Evolutionary conservation across 345 rosid species (phyloP).

Genomic region (Lenwebbia sp.): DNA sequence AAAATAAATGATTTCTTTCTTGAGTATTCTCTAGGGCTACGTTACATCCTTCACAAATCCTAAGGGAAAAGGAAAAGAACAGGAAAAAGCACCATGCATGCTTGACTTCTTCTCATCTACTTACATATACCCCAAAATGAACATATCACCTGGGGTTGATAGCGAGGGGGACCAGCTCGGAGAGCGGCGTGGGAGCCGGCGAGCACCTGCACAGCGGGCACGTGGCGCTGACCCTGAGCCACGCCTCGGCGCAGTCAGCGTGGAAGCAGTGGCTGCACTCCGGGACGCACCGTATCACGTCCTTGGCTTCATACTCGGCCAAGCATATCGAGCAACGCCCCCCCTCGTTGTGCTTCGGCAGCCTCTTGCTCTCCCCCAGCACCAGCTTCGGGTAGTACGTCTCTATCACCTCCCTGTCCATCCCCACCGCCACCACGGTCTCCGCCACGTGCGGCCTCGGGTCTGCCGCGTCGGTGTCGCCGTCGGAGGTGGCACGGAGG

Average conservation of each 20-base stretch:
- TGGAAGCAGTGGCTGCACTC: slow-evolving; percentile 75
- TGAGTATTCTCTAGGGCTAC: not conserved
- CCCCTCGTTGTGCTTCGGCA: slow-evolving; percentile 50
- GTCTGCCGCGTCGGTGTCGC: not conserved
- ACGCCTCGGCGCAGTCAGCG: slow-evolving; percentile 52
- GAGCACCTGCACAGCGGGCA: slow-evolving; percentile 72
- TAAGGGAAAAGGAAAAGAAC: not conserved
- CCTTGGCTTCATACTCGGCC: slow-evolving; percentile 41
- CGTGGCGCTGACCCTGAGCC: slow-evolving; percentile 59
- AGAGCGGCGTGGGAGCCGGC: slow-evolving; percentile 48
- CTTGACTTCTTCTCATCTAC: not conserved
- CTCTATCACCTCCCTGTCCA: slow-evolving; percentile 27
- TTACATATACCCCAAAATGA: not conserved
- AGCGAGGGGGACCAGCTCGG: slow-evolving; percentile 46
- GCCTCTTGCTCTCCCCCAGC: slow-evolving; percentile 47
- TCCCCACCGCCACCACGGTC: slow-evolving; percentile 16
- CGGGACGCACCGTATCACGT: slow-evolving; percentile 44
- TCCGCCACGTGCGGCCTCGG: not conserved
- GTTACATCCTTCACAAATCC: not conserved
- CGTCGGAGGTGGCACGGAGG: not conserved
- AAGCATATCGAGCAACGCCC: slow-evolving; percentile 65
- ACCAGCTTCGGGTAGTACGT: slow-evolving; percentile 40
- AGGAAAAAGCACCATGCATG: not conserved
- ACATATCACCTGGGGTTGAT: slow-evolving; percentile 33
- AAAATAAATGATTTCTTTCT: not conserved